Evolutionary conservation across 805 yeast genomes (phyloP).

Genomic region (Ogataea ramenticola): DNA sequence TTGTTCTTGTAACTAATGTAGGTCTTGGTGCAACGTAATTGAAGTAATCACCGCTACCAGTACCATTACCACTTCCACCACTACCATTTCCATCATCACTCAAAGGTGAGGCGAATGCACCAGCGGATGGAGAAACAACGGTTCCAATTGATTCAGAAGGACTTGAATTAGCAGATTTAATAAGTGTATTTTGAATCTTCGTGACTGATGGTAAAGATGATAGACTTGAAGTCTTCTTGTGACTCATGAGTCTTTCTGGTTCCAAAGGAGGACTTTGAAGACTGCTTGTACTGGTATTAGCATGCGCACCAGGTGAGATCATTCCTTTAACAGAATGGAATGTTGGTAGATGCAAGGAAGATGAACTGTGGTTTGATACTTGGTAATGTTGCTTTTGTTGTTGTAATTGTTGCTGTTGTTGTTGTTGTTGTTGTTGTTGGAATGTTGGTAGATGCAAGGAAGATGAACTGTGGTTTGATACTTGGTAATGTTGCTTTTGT

Average conservation of each 20-base stretch:
- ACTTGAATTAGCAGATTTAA: conserved; percentile 1
- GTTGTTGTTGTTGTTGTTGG: too few relatives aligned
- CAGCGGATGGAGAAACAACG: not conserved
- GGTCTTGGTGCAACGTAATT: conserved; percentile 22
- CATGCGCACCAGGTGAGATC: not conserved
- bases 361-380: conserved; percentile 3
- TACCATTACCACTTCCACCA: too few relatives aligned
- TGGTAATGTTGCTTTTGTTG: conserved; percentile 6
- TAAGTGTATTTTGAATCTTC: not conserved
- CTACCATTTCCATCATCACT: not conserved
- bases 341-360: conserved; percentile 18
- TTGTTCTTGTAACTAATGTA: not conserved
- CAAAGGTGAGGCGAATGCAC: not conserved
- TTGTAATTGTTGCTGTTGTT: conserved; percentile 1
- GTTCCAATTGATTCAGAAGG: not conserved
- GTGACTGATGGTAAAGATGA: not conserved
- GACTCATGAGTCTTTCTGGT: not conserved
- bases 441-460: conserved; percentile 13
- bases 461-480: conserved; percentile 5
- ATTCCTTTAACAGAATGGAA: conserved; percentile 16
- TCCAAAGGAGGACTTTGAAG: not conserved
- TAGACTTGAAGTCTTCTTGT: not conserved
- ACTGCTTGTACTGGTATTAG: too few relatives aligned
- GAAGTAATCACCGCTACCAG: conserved; percentile 16
- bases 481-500: conserved; percentile 3